Base-by-base conservation (phyloP, 2,329 filamentous ascomycete species). In the Curvularia verruculosa region DNA sequence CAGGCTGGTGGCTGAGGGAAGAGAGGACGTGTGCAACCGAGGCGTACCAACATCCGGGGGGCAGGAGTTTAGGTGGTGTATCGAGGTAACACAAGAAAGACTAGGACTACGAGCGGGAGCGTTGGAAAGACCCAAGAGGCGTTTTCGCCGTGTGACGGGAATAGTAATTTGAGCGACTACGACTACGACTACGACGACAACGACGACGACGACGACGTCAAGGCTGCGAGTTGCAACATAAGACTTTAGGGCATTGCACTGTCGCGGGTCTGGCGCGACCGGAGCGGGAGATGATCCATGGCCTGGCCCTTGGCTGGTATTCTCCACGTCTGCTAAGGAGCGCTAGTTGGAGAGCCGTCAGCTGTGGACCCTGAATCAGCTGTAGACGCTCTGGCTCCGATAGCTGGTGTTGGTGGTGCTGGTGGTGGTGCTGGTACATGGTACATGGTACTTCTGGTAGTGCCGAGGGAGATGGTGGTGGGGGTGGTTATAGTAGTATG, bases 1-100 rank as follows among this genome's bases (percentile, higher is more conserved):
- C 71, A 61, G 69, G 71, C 57, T 69, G 67, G 64, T 72, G 72
- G 72, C 69, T 69, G 68, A 34, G 58, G 31, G 29, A 59, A 52
- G 57, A 63, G 56, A 58, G 47, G 60, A 57, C 47, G 41, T 65
- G 60, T 71, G 67, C 66, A 58, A 68, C 62, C 37, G 56, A 53
- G 59, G 37, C 52, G 54, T 66, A 64, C 71, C 66, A 69, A 64
- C 58, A 64, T 52, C 66, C 66, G 69, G 68, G 68, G 67, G 63
- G 65, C 63, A 61, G 58, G 59, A 67, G 53, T 28, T 58, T 57
- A 41, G 59, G 55, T 65, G 65, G 53, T 40, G 61, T 62, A 57
- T 64, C 61, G 60, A 59, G 52, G 48, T 12, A 41, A 13, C 44
- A 50, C 60, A 64, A 55, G 63, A 56, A 43, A 53, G 19, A 44